Evolutionary conservation across 352 stramenopile species (phyloP), one percentile per base, ranked within the genome.

Genomic region (Globisporangium cederbergense): DNA sequence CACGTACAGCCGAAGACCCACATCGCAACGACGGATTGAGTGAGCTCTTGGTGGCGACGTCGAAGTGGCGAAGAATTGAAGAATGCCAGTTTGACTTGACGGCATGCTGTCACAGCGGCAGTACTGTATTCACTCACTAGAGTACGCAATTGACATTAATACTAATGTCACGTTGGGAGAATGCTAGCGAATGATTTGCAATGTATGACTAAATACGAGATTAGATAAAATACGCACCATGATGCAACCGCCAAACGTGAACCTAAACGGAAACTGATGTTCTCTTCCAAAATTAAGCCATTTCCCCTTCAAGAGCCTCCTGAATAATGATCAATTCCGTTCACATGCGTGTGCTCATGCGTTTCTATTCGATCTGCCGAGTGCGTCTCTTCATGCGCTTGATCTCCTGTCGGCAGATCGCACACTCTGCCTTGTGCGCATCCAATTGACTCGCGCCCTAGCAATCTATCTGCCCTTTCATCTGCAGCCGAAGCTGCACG

Each of bases 401-500:
- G 30, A 45, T 16, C 14, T 58, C 18, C 52, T 58, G 30, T n/a
- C 22, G 43, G 52, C 45, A 30, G 18, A 18, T 8, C 4, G 20
- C 52, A n/a, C 18, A 45, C n/a, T 45, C 52, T 0, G 9, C 10
- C n/a, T 43, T 30, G 32, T 45, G 30, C 9, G 9, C 18, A 45
- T 58, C 52, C 32, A 43, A 5, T n/a, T 32, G 52, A 45, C 52
- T 45, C 18, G 32, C 32, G 14, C 18, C 11, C 36, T 58, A 30
- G 45, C 71, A 56, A 4, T 71, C 73, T 8, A 77, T 60, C 61
- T 83, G 75, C 20, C 56, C 70, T 46, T 63, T 65, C 25, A 81
- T 49, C 32, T 83, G 70, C 30, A 83, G 58, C 5, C 68, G 75
- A 52, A 74, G 59, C 47, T 78, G 75, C 9, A 74, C 63, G 34